Evolutionary conservation across 225 moss, liverwort and hornwort genomes (phyloP), one percentile per base, ranked within the genome.

Genomic region (Physcomitrellopsis africana): DNA sequence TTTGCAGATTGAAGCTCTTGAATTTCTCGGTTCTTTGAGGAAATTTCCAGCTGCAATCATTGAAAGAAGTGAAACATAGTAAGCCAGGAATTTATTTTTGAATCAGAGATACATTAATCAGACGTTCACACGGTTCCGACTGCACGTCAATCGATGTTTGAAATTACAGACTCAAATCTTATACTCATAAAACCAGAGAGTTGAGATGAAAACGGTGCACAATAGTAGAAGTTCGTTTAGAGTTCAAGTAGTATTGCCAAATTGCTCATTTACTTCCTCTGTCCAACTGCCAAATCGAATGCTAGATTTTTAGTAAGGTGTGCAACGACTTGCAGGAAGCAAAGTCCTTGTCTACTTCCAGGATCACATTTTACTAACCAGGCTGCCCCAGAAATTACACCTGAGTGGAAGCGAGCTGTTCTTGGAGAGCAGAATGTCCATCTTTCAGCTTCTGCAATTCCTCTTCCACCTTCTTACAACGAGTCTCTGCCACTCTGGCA

Each of bases 401-500:
- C 85, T 91, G 79, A 54, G 85, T 41, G 48, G 54, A 76, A 70
- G 78, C 72, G 19, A 91, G 82, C 72, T 85, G 75, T 55, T 79
- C 80, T 51, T 82, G 79, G 32, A 89, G 79, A 79, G 65, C 48
- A 61, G 67, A 46, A 45, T 84, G 65, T 71, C 66, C 79, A 65
- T 87, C 83, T 73, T 87, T 91, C 60, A 89, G 66, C 65, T 49
- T 69, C 56, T 86, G 80, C 54, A 86, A 68, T 70, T 93, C 93
- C 51, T 88, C 90, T 75, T 89, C 87, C 68, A 87, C 74, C 80
- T 85, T 81, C 77, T 77, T 77, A 61, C 84, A 82, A 63, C 82
- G 85, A 41, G 79, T 81, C 69, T 91, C 93, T 76, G 85, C 86
- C 79, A 86, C 87, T 80, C 93, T 93, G 91, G 59, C 63, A 56